These are phyloP conservation scores for Jaltomata sinuosa DNA, from an alignment of 257 asterid genomes.

Conservation along the genomic window DNA sequence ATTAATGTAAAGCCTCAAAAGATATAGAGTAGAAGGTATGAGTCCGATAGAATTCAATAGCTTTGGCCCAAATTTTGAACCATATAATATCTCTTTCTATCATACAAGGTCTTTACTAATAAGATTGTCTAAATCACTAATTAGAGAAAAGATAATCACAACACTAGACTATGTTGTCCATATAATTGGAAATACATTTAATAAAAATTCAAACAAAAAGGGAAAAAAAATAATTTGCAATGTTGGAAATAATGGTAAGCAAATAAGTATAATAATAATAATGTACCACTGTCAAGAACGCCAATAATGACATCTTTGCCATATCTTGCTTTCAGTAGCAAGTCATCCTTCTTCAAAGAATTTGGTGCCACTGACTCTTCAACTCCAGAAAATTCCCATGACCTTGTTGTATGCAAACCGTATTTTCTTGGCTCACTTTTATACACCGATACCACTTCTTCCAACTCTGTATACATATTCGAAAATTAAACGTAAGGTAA, in stretches of 20 bases:
- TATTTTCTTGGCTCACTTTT: slow-evolving; percentile 55
- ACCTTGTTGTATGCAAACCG: slow-evolving; percentile 75
- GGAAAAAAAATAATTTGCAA: background rate
- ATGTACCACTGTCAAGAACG: slow-evolving; percentile 61
- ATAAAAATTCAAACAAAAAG: background rate
- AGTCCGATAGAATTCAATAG: background rate
- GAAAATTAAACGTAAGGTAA: background rate
- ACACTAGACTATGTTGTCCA: background rate
- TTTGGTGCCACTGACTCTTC: slow-evolving; percentile 10
- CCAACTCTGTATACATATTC: slow-evolving; percentile 34
- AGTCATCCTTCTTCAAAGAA: slow-evolving; percentile 25
- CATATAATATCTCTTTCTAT: background rate
- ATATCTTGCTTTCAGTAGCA: slow-evolving; percentile 51
- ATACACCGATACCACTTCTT: slow-evolving; percentile 59
- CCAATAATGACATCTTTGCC: slow-evolving; percentile 72
- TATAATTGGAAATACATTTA: background rate
- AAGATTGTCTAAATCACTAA: background rate
- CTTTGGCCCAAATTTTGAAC: background rate
- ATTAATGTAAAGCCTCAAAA: too few relatives aligned
- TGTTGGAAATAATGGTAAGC: background rate
- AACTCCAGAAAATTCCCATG: slow-evolving; percentile 82
- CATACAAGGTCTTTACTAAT: background rate
- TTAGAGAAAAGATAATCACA: background rate
- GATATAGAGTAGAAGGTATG: background rate
- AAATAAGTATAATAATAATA: background rate